phyloP scores from a whole-genome alignment of 2,329 filamentous ascomycete species.

The Coleophoma eucalyptorum region DNA sequence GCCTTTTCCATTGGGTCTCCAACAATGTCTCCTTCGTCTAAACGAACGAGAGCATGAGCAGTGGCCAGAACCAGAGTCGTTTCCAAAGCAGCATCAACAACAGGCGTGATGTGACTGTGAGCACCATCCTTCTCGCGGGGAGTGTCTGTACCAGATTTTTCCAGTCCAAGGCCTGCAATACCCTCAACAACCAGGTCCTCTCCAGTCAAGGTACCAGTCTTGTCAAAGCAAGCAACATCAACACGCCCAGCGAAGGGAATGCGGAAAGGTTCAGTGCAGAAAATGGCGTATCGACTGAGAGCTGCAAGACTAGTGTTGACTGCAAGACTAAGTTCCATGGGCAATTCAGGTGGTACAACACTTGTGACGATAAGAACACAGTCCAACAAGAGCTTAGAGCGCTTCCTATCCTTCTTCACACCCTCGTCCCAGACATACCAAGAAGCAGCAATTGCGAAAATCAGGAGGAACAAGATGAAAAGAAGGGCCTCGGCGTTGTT shows the following conservation, averaged over 20 bases:
- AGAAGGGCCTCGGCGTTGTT: slow-evolving; percentile 95
- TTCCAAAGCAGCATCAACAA: slow-evolving; percentile 68
- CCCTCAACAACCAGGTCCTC: slow-evolving; percentile 97
- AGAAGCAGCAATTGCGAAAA: slow-evolving; percentile 94
- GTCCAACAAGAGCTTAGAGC: slow-evolving; percentile 94
- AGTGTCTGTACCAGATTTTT: slow-evolving; percentile 60
- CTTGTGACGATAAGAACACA: slow-evolving; percentile 97
- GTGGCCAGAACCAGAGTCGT: slow-evolving; percentile 93
- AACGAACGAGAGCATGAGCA: slow-evolving; percentile 90
- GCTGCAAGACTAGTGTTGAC: slow-evolving; percentile 97
- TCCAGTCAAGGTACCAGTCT: slow-evolving; percentile 94
- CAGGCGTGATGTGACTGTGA: slow-evolving; percentile 72
- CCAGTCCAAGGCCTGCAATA: slow-evolving; percentile 82
- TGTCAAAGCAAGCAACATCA: slow-evolving; percentile 97
- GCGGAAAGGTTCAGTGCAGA: slow-evolving; percentile 97
- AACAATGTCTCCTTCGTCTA: slow-evolving; percentile 95
- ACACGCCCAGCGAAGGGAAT: slow-evolving; percentile 95
- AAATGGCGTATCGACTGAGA: slow-evolving; percentile 92
- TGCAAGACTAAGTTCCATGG: slow-evolving; percentile 95
- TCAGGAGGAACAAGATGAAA: slow-evolving; percentile 93
- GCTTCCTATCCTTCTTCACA: slow-evolving; percentile 89
- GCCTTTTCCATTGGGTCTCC: slow-evolving; percentile 99
- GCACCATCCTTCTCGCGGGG: slow-evolving; percentile 73
- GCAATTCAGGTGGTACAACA: slow-evolving; percentile 95
- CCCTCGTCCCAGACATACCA: slow-evolving; percentile 99